A percentile compares a stretch with the other conserved stretches of the same genome.
Evolutionary conservation across 179 eudicot genomes (phyloP).

Genomic region (Actinidia arguta): DNA sequence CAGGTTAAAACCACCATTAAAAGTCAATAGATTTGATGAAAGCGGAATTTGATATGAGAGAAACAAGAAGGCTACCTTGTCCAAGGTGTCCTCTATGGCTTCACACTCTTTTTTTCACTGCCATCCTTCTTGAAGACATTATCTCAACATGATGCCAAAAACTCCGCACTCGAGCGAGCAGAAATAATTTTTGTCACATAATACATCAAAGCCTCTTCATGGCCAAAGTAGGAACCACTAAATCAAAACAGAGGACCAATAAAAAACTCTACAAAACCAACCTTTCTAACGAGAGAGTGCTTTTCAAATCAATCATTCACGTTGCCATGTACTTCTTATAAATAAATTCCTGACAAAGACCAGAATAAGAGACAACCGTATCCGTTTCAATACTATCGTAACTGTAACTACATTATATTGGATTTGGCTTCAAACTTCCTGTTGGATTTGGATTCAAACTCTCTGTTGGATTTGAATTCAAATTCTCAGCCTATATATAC

Average conservation of each 20-base stretch:
- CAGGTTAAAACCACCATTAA: not conserved
- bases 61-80: constrained; percentile 50
- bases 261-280: constrained; percentile 16
- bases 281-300: constrained; percentile 85
- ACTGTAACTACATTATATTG: no score
- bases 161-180: constrained; percentile 76
- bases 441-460: no score
- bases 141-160: constrained; percentile 77
- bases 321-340: constrained; percentile 66
- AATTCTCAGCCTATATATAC: no score
- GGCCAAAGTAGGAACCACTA: constrained; percentile 44
- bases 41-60: not conserved
- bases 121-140: constrained; percentile 79
- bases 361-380: constrained; percentile 36
- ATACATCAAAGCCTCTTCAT: constrained; percentile 83
- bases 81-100: constrained; percentile 82
- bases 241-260: not conserved
- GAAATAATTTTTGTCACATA: constrained; percentile 72
- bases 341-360: constrained; percentile 72
- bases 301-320: constrained; percentile 65
- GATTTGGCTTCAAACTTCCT: no score
- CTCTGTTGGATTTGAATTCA: no score
- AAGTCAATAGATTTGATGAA: not conserved
- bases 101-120: constrained; percentile 76
- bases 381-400: constrained; percentile 15